Evolutionary conservation across 176 grass and related monocot genomes (phyloP), one percentile per base, ranked within the genome.

Genomic region (Carex scoparia): DNA sequence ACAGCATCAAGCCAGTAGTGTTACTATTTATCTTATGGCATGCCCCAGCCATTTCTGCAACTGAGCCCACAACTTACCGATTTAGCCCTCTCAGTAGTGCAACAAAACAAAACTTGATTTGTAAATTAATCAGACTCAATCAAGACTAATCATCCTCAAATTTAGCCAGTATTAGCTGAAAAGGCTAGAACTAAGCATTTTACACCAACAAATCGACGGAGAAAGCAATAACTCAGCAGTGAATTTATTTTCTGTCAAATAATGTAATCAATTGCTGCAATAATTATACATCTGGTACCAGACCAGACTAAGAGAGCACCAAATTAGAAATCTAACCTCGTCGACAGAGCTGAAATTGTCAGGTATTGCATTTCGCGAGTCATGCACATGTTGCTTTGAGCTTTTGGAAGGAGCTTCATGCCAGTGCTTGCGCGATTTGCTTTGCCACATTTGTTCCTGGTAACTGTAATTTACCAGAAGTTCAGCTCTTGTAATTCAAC

Each of bases 271-370:
- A 44, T 18, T 84, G 58, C 13, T 35, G 79, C 6, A 79, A 2
- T 35, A 55, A 42, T 30, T 7, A 4, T 80, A 62, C 59, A 53
- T 13, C 72, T 14, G 82, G 49, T 30, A 77, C n/a, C 67, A 81
- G 1, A 13, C 44, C 27, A 32, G 67, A 38, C 79, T 14, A 80
- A 51, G 81, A 53, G 11, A 28, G n/a, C 42, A 3, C 23, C 23
- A 78, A 56, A 18, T 56, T 78, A 56, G 9, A 8, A 78, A 32
- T 57, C 42, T 91, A 44, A 98, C 95, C 93, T 93, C 88, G 85
- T 98, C 91, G 4, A 98, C 88, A 0, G 95, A 93, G 83, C 74
- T 89, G 62, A 92, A 98, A 73, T 85, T 98, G 86, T 98, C 95
- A 37, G 91, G 85, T 73, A 98, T 98, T 28, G 91, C 92, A 7